Percentiles rank a stretch among this genome's conserved stretches.
These are phyloP conservation scores for Hebeloma cylindrosporum DNA, from an alignment of 768 basidiomycete genomes.

Conservation along the genomic window DNA sequence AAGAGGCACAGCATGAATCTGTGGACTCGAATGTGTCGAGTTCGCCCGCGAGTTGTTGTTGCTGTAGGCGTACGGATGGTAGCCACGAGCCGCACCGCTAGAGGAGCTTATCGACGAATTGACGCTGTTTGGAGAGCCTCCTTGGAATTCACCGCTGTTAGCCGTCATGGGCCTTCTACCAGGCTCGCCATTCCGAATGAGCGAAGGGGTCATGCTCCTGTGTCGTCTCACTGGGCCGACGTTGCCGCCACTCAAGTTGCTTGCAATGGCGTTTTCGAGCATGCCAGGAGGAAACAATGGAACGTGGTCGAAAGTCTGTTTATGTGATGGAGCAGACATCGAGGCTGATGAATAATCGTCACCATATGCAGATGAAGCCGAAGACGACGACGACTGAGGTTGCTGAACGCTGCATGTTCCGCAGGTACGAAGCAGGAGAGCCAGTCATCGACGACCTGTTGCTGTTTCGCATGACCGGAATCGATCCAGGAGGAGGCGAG, in stretches of 20 bases:
- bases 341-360: conserved; percentile 46
- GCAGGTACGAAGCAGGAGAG: conserved; percentile 27
- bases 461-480: conserved; percentile 27
- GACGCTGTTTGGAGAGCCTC: conserved; percentile 35
- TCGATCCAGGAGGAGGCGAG: conserved; percentile 37
- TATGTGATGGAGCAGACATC: conserved; percentile 69
- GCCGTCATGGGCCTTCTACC: conserved; percentile 50
- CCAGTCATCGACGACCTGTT: conserved; percentile 27
- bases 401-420: conserved; percentile 17
- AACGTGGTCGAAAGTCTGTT: conserved; percentile 62
- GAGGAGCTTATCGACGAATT: conserved; percentile 32
- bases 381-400: conserved; percentile 29
- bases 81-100: conserved; percentile 37
- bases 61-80: conserved; percentile 57
- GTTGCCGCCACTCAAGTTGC: conserved; percentile 32
- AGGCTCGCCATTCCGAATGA: conserved; percentile 51
- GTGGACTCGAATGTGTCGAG: conserved; percentile 48
- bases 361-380: conserved; percentile 24
- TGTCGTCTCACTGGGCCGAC: conserved; percentile 68
- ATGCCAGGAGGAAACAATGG: conserved; percentile 48
- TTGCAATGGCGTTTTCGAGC: conserved; percentile 28
- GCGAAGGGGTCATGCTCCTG: conserved; percentile 75
- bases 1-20: conserved; percentile 39
- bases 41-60: conserved; percentile 37
- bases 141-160: conserved; percentile 38